A percentile compares a stretch with the other conserved stretches of the same genome.
These are phyloP conservation scores for Anisodus acutangulus DNA, from an alignment of 257 asterid species.

Conservation along the genomic window DNA sequence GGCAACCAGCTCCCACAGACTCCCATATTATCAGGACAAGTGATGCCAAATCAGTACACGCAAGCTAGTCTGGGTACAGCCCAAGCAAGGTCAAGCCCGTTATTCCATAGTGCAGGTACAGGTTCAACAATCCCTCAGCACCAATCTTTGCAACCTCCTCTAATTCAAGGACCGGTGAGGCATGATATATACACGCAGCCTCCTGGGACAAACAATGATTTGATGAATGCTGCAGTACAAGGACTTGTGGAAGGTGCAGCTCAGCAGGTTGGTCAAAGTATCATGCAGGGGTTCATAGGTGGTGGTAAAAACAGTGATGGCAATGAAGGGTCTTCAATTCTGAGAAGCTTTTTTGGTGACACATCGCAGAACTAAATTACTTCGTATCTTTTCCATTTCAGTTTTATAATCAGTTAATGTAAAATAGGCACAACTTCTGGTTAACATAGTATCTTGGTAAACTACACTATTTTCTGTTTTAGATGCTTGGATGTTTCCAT, in stretches of 20 bases:
- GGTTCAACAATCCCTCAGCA: constrained; percentile 27
- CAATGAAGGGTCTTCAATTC: constrained; percentile 32
- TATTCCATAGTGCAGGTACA: constrained; percentile 28
- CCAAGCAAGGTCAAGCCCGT: not conserved
- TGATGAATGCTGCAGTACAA: constrained; percentile 44
- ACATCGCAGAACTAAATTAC: constrained; percentile 23
- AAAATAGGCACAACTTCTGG: not conserved
- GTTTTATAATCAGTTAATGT: not conserved
- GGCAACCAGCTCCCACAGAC: not conserved
- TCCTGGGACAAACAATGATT: constrained; percentile 23
- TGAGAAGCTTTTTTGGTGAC: constrained; percentile 24
- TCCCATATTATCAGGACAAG: constrained; percentile 17
- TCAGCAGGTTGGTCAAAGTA: constrained; percentile 51
- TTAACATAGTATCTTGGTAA: constrained; percentile 12
- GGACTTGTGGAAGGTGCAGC: constrained; percentile 54
- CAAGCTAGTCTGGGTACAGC: not conserved
- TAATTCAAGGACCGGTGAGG: constrained; percentile 14
- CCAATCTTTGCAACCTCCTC: constrained; percentile 30
- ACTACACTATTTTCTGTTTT: not conserved
- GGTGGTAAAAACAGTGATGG: constrained; percentile 30
- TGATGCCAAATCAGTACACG: constrained; percentile 29
- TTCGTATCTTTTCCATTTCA: not conserved
- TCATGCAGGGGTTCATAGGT: constrained; percentile 41
- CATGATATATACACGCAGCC: not conserved
- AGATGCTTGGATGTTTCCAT: not conserved